Base-by-base conservation (phyloP, 1,139 yeast genomes). In the Sugiyamaella japonica region DNA sequence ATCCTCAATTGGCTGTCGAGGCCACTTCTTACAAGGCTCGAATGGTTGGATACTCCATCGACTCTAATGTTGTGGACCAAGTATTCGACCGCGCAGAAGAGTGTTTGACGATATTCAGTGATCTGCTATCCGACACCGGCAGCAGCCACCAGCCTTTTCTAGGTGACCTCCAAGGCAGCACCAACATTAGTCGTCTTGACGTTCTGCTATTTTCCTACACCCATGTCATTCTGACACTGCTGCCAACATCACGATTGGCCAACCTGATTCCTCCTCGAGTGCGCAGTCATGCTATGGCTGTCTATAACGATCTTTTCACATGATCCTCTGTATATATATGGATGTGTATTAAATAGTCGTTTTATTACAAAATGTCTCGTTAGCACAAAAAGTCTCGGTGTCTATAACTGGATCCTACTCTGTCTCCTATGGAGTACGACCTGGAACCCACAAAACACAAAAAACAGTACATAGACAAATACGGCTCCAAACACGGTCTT, bases 401-500 rank as follows among this genome's bases (percentile, higher is more conserved):
- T 42, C 49, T 65, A 72, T 52, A 78, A 66, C 56, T 74, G 77
- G 55, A 86, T 85, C 63, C 87, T 74, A 60, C 76, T 75, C 63
- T 85, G 85, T 69, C 85, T 81, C 65, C 76, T 79, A 63, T 84
- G 82, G 61, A 85, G 70, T 57, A 76, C 69, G 43, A 89, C 83
- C 71, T 93, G 97, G 64, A 83, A 83, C 2, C 97, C 97, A 72
- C 98, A 93, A 75, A 90, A 91, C 31, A 84, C 76, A 66, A 91
- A 85, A 77, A 90, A 89, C 44, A 77, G 79, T 56, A 84, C 73
- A 70, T 93, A 93, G 10, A 93, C 93, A 59, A 86, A 71, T 6
- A 91, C 97, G 23, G 98, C 97, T 47, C 91, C 85, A 71, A 86
- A 87, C 16, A 93, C 84, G 2, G 98, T 93, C 60, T 82, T 81